Evolutionary conservation across 208 protist genomes (phyloP).

Genomic region (Crithidia acanthocephali): DNA sequence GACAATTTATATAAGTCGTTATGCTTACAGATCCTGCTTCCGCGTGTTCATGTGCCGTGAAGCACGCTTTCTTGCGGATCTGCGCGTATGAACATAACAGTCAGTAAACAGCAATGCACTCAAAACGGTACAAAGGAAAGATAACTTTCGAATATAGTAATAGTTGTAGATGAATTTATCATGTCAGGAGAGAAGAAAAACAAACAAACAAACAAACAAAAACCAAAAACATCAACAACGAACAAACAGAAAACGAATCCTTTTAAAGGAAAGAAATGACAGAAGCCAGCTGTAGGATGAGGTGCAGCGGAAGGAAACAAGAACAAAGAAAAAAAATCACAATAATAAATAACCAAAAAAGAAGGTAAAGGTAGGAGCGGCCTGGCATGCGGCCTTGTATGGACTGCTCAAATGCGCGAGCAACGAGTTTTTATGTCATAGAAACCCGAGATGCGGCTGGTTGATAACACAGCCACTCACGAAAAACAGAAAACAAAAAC

Average conservation of each 20-base stretch:
- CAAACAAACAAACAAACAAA: neutral
- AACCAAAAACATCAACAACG: neutral
- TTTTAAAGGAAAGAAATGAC: neutral
- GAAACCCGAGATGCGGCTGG: no score
- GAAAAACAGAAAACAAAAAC: no score
- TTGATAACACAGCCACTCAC: no score
- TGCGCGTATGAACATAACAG: slow-evolving; percentile 7
- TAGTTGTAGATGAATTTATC: slow-evolving; percentile 2
- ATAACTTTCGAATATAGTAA: slow-evolving; percentile 16
- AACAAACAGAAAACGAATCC: neutral
- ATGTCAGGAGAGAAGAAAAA: neutral
- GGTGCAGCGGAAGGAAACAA: slow-evolving; percentile 3
- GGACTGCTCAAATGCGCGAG: no score
- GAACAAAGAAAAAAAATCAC: slow-evolving; percentile 8
- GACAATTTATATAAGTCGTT: slow-evolving; percentile 3
- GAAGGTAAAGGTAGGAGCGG: no score
- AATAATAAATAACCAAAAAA: neutral
- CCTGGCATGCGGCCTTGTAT: no score
- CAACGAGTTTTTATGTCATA: no score
- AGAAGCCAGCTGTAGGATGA: neutral
- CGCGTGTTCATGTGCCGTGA: slow-evolving; percentile 10
- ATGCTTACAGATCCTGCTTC: neutral
- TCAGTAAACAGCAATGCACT: neutral
- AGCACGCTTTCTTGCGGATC: neutral
- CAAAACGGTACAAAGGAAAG: slow-evolving; percentile 20